Evolutionary conservation across 2,329 filamentous ascomycete genomes (phyloP), one percentile per base, ranked within the genome.

Genomic region (Xylariales sp.): DNA sequence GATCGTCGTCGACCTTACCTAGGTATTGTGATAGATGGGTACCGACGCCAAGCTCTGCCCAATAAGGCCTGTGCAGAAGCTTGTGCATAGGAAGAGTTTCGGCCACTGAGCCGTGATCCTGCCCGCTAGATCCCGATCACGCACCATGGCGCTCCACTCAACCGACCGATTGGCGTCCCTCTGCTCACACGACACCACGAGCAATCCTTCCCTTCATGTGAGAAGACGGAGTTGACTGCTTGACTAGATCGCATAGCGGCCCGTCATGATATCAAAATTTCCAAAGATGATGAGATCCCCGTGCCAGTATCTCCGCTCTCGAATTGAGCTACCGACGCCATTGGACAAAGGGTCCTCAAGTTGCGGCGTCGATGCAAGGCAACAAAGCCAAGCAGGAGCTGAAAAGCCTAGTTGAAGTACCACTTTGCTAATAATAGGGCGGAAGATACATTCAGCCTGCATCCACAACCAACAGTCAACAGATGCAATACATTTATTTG

Each of bases 401-500:
- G 56, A 60, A 46, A 34, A 50, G 54, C 65, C 48, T 55, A 50
- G 60, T 34, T 53, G 30, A 50, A 45, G 36, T 49, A 34, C 46
- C 23, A 57, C 41, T 30, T 45, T 64, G 34, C 62, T 65, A 68
- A 65, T 55, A 68, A 68, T 62, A 68, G 57, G 57, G 36, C 32
- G 34, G 30, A 62, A 30, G 32, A 52, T 54, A 64, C 55, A 48
- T 57, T 18, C 32, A 23, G 39, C 56, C 45, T 65, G 65, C 62
- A 62, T 50, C 18, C 23, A 32, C 53, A 62, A 23, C 23, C 23
- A 23, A 23, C 23, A 23, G 23, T 23, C 23, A 23, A 62, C 57
- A 52, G 57, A 55, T 55, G 49, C 50, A 8, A 8, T 3, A 12
- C 16, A 67, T 68, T 68, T 68, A 67, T 68, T 68, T 68, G 65